These are phyloP conservation scores for Amphirosellinia nigrospora DNA, from an alignment of 495 filamentous ascomycete species.

Conservation along the genomic window DNA sequence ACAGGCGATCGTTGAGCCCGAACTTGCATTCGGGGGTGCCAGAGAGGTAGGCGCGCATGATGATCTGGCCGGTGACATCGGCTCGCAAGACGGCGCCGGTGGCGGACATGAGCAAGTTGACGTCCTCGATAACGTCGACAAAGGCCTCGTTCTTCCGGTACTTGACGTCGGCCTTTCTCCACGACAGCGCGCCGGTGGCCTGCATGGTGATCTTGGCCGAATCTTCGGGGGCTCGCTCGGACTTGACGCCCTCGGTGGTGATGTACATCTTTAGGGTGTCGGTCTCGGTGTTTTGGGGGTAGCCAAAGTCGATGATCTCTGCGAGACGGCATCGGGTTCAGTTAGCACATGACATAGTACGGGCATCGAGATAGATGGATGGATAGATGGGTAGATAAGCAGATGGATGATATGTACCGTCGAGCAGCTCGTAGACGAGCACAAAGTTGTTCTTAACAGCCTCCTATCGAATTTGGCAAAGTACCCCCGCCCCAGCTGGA, in stretches of 20 bases:
- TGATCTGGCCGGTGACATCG: conserved; percentile 96
- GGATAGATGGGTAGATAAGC: too few relatives aligned
- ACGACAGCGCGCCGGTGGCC: conserved; percentile 95
- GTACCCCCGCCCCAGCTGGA: conserved; percentile 89
- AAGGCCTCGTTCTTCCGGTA: conserved; percentile 99
- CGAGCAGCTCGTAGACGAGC: conserved; percentile 94
- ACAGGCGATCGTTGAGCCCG: conserved; percentile 93
- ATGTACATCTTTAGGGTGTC: conserved; percentile 99
- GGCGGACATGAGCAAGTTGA: conserved; percentile 98
- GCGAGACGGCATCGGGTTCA: too few relatives aligned
- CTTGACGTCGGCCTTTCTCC: conserved; percentile 95
- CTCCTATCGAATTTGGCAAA: conserved; percentile 99
- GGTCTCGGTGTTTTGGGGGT: conserved; percentile 98
- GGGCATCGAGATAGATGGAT: too few relatives aligned
- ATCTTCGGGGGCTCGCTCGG: conserved; percentile 88
- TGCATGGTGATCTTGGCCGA: conserved; percentile 99
- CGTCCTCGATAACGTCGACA: conserved; percentile 98
- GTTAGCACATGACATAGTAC: too few relatives aligned
- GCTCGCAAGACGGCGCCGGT: conserved; percentile 93
- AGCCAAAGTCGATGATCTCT: conserved; percentile 99
- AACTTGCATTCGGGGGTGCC: conserved; percentile 99
- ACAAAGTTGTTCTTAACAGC: conserved; percentile 99
- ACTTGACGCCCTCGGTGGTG: conserved; percentile 98
- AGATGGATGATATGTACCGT: too few relatives aligned
- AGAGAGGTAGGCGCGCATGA: conserved; percentile 97